Base-by-base conservation (phyloP, 208 protist species). In the Wallacemonas sp. region DNA sequence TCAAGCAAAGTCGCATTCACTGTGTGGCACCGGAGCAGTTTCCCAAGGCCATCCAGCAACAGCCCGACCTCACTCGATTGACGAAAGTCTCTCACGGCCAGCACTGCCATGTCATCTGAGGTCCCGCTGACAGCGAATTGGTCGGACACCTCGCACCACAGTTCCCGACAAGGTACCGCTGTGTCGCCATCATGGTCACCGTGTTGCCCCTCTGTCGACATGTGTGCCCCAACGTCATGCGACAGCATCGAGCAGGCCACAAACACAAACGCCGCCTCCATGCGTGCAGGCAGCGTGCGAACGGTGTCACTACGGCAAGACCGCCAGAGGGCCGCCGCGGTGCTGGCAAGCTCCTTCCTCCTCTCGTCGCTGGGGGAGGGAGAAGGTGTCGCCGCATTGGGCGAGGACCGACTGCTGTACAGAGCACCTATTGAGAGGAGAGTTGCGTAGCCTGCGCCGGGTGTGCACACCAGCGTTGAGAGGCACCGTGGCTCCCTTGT, bases 191-290 rank as follows among this genome's bases (percentile, higher is more conserved):
- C n/a, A n/a, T n/a, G n/a, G n/a, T n/a, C n/a, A n/a, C n/a, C n/a
- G n/a, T n/a, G n/a, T n/a, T n/a, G n/a, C n/a, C n/a, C n/a, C n/a
- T n/a, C n/a, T n/a, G n/a, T n/a, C n/a, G n/a, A n/a, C n/a, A n/a
- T 42, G 36, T 42, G 36, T 15, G 11, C 36, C 17, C 44, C 44
- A n/a, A 14, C 24, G 12, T 41, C 36, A 17, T 6, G 14, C 9
- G 9, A 41, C 14, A 41, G 36, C 36, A 41, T 41, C 14, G 28
- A 41, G 51, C 51, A 41, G 4, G 30, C 24, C 4, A 21, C 51
- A 6, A 58, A 22, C 5, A 58, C 30, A 21, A 58, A 58, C n/a
- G 51, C 31, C n/a, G 31, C 24, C 2, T 58, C 51, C 30, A 58
- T 31, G 15, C 6, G 36, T 14, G 36, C 4, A 6, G 51, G 12